These are phyloP conservation scores for Lycium barbarum DNA, from an alignment of 257 asterid genomes.

Conservation along the genomic window DNA sequence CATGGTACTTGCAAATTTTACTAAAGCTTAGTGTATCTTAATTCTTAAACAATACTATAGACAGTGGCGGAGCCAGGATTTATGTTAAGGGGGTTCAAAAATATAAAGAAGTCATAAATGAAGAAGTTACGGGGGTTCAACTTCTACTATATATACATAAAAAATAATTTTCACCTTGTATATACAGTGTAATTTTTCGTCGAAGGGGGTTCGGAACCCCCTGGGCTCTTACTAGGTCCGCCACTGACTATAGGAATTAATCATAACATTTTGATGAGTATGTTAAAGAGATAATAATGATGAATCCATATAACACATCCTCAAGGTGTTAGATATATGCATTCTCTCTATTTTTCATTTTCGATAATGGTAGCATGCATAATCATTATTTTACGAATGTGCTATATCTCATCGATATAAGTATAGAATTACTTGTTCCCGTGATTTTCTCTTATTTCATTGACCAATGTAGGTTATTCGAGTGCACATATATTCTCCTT, in stretches of 20 bases:
- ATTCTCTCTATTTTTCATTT: not conserved
- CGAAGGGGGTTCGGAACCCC: too few relatives aligned
- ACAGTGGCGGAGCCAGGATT: too few relatives aligned
- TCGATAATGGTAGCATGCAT: not conserved
- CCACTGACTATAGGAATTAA: not conserved
- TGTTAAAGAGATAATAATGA: not conserved
- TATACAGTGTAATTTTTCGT: too few relatives aligned
- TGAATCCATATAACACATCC: not conserved
- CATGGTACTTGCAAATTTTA: too few relatives aligned
- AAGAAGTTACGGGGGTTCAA: too few relatives aligned
- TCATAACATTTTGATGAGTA: not conserved
- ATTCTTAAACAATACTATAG: too few relatives aligned
- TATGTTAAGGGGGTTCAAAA: too few relatives aligned
- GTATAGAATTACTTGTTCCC: not conserved
- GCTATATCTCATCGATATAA: not conserved
- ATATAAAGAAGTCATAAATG: too few relatives aligned
- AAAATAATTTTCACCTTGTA: too few relatives aligned
- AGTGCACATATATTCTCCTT: not conserved
- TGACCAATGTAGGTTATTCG: not conserved
- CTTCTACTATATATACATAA: too few relatives aligned
- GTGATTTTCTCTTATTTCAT: not conserved
- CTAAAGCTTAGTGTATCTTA: too few relatives aligned
- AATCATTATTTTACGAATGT: not conserved
- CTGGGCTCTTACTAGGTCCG: too few relatives aligned
- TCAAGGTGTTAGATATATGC: conserved; percentile 2